These are phyloP conservation scores for Hygrophorus russula DNA, from an alignment of 768 basidiomycete species.

Conservation along the genomic window DNA sequence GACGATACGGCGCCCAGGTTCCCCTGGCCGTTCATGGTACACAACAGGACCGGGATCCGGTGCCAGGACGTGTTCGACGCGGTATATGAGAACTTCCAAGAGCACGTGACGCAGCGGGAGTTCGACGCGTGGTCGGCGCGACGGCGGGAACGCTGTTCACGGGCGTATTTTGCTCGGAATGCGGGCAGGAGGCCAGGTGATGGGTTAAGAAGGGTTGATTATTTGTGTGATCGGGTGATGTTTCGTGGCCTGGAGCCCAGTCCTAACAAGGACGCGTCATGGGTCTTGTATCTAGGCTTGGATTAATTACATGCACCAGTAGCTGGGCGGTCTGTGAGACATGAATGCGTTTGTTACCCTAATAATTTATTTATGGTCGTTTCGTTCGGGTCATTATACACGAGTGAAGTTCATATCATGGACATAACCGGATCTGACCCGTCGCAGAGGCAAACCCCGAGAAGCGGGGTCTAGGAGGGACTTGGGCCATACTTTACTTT, in stretches of 20 bases:
- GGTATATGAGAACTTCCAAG: conserved; percentile 33
- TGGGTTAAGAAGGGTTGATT: conserved; percentile 29
- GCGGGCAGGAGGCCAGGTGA: conserved; percentile 8
- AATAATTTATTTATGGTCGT: no score
- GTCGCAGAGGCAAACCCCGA: no score
- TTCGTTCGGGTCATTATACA: no score
- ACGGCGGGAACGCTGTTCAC: conserved; percentile 19
- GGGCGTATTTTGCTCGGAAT: conserved; percentile 20
- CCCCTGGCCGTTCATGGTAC: conserved; percentile 46
- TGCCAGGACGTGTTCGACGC: conserved; percentile 39
- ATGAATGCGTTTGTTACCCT: no score
- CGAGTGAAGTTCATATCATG: no score
- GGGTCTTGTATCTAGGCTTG: conserved; percentile 21
- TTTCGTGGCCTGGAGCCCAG: conserved; percentile 46
- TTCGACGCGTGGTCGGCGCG: conserved; percentile 22
- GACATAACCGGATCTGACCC: no score
- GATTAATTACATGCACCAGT: no score
- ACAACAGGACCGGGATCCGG: conserved; percentile 34
- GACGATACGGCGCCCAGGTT: conserved; percentile 37
- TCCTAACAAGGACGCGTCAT: conserved; percentile 30
- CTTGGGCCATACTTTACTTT: no score
- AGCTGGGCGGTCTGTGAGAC: not conserved
- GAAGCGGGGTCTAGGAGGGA: no score
- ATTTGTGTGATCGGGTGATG: conserved; percentile 33
- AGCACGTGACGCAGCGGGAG: conserved; percentile 23